Conservation (phyloP, 169 alveolate genomes). For the Neospora caninum region DNA sequence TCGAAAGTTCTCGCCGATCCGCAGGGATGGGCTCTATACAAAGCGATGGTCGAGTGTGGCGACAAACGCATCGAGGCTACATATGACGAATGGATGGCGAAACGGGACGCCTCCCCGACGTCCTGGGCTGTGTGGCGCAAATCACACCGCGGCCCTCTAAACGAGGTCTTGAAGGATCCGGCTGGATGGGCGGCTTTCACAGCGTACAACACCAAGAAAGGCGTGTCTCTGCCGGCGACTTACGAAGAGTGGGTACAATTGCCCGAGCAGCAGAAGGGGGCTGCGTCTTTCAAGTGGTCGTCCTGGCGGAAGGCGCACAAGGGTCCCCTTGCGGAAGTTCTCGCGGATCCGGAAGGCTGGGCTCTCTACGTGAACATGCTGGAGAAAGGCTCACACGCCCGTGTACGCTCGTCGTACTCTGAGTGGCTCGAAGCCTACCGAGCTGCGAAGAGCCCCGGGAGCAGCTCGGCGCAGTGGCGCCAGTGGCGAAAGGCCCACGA, state of each 20-base stretch:
- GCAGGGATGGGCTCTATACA: constrained; percentile 55
- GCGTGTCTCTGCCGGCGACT: constrained; percentile 52
- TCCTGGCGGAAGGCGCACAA: constrained; percentile 56
- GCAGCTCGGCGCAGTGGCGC: constrained; percentile 46
- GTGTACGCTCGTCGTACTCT: constrained; percentile 55
- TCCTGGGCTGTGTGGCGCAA: constrained; percentile 53
- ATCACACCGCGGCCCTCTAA: constrained; percentile 60
- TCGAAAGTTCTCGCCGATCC: constrained; percentile 64
- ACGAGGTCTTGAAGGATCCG: constrained; percentile 58
- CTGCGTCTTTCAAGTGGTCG: constrained; percentile 55
- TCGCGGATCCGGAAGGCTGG: constrained; percentile 60
- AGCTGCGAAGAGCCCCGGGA: background rate
- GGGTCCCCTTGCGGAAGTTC: constrained; percentile 24
- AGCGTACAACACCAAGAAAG: constrained; percentile 48
- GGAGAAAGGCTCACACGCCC: constrained; percentile 36
- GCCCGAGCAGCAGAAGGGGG: constrained; percentile 59
- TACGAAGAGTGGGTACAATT: constrained; percentile 62
- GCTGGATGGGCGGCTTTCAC: constrained; percentile 55
- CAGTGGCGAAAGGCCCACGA: constrained; percentile 55
- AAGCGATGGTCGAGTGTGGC: constrained; percentile 44
- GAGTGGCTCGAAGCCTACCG: constrained; percentile 61
- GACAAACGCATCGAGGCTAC: constrained; percentile 58
- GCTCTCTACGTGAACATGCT: constrained; percentile 39
- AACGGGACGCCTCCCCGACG: constrained; percentile 40
- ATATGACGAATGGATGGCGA: constrained; percentile 50